A percentile compares a stretch with the other conserved stretches of the same genome.
phyloP scores from a whole-genome alignment of 352 stramenopile species.

The Thalassiosira exigua region DNA sequence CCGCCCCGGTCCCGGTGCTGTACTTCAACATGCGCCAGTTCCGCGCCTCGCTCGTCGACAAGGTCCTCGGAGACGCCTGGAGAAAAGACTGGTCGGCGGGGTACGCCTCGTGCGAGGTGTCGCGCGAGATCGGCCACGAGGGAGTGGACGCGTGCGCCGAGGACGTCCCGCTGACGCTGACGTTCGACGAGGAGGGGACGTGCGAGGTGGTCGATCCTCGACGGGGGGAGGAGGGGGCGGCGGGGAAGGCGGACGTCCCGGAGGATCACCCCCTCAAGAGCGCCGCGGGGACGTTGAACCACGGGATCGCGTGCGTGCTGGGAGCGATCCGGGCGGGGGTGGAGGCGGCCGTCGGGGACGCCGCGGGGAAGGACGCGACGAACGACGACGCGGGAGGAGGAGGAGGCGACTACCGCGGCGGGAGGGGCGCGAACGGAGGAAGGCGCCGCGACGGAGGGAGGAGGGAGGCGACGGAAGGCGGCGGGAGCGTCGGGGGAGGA shows the following conservation, averaged over 20 bases:
- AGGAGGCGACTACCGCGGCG: too few relatives aligned
- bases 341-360: neutral
- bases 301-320: constrained; percentile 23
- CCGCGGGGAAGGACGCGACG: neutral
- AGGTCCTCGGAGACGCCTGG: constrained; percentile 35
- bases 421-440: neutral
- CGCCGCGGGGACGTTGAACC: constrained; percentile 34
- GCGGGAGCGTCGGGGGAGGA: too few relatives aligned
- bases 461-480: neutral
- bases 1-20: constrained; percentile 30
- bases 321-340: constrained; percentile 31
- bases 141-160: constrained; percentile 41
- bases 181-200: constrained; percentile 26
- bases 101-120: too few relatives aligned
- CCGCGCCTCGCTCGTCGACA: constrained; percentile 38
- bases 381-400: too few relatives aligned
- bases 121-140: too few relatives aligned
- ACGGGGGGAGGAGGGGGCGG: neutral
- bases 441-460: neutral
- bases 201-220: constrained; percentile 41
- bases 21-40: constrained; percentile 45
- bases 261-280: constrained; percentile 33
- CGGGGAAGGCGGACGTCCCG: neutral
- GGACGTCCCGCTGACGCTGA: constrained; percentile 27
- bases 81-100: constrained; percentile 40